Percentiles rank a stretch among this genome's conserved stretches.
Evolutionary conservation across 2,329 filamentous ascomycete genomes (phyloP).

Genomic region (Paracamarosporium sp.): DNA sequence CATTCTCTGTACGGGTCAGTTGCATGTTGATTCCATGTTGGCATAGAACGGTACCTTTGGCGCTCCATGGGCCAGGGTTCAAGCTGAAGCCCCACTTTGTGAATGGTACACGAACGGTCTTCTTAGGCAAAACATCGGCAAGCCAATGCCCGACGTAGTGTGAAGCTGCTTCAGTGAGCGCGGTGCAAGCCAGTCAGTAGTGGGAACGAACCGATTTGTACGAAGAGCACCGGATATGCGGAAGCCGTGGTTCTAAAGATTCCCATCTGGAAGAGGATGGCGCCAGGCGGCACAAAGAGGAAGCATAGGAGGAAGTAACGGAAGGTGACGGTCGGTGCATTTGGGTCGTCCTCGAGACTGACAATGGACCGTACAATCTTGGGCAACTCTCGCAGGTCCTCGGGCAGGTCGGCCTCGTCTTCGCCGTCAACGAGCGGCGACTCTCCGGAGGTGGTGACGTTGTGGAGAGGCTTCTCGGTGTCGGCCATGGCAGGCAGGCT

Average conservation of each 20-base stretch:
- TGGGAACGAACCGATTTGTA: slow-evolving; percentile 53
- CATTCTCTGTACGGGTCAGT: slow-evolving; percentile 50
- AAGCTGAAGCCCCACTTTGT: slow-evolving; percentile 58
- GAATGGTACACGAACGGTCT: slow-evolving; percentile 56
- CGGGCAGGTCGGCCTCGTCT: slow-evolving; percentile 34
- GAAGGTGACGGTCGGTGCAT: slow-evolving; percentile 64
- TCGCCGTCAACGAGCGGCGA: slow-evolving; percentile 21
- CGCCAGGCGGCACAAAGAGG: slow-evolving; percentile 64
- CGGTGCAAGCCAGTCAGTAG: background rate
- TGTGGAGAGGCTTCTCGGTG: slow-evolving; percentile 7
- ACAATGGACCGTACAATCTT: slow-evolving; percentile 64
- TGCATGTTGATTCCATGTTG: background rate
- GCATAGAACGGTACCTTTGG: slow-evolving; percentile 51
- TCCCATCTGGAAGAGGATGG: slow-evolving; percentile 64
- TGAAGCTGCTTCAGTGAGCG: slow-evolving; percentile 44
- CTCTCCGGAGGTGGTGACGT: background rate
- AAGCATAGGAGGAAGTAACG: slow-evolving; percentile 64
- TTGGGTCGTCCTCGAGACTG: slow-evolving; percentile 64
- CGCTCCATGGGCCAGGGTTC: slow-evolving; percentile 64
- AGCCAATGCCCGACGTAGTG: slow-evolving; percentile 63
- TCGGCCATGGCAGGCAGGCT: background rate
- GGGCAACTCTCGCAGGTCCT: slow-evolving; percentile 60
- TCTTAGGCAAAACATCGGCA: slow-evolving; percentile 58
- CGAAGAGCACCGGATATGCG: slow-evolving; percentile 67
- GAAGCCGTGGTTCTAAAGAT: slow-evolving; percentile 64